Base-by-base conservation (phyloP, 1,284 basidiomycete genomes). In the Ustilago trichophora region DNA sequence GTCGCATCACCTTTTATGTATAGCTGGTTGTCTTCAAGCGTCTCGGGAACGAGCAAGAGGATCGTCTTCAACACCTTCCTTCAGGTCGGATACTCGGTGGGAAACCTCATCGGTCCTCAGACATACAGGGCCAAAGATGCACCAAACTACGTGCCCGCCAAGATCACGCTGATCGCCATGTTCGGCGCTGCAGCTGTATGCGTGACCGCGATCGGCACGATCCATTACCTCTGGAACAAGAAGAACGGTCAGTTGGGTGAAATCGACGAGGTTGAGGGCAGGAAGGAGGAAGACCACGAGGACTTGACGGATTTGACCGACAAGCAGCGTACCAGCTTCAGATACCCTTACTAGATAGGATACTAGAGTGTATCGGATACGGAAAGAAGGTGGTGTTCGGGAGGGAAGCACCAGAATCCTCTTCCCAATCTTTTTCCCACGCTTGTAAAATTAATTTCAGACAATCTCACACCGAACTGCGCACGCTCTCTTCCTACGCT, bases 301-400 rank as follows among this genome's bases (percentile, higher is more conserved):
- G 80, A 78, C 42, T 73, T 82, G 29, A 65, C 73, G 13, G 80
- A 82, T 48, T 54, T 69, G 49, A 79, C 80, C 2, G 80, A 82
- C 56, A 72, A 72, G 47, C 68, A 82, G 69, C 65, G 77, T 22
- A 42, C 62, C 15, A 58, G 33, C 18, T 82, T 81, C 57, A 55
- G 78, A 48, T 81, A 80, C 58, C 77, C 80, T 16, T 74, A 77
- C 52, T 80, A 67, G 55, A 31, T n/a, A 31, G 8, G 8, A 34
- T 34, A 13, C 8, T 6, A 11, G 11, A 34, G 9, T 6, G 32
- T 34, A 15, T 13, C 7, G n/a, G 32, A 21, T 18, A 36, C n/a
- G 18, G 34, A 9, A 19, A 36, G 16, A 36, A 19, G 34, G n/a
- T n/a, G n/a, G n/a, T n/a, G n/a, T n/a, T n/a, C n/a, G n/a, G n/a